Evolutionary conservation across 495 filamentous ascomycete species (phyloP), one percentile per base, ranked within the genome.

Genomic region (Tetracladium setigerum): DNA sequence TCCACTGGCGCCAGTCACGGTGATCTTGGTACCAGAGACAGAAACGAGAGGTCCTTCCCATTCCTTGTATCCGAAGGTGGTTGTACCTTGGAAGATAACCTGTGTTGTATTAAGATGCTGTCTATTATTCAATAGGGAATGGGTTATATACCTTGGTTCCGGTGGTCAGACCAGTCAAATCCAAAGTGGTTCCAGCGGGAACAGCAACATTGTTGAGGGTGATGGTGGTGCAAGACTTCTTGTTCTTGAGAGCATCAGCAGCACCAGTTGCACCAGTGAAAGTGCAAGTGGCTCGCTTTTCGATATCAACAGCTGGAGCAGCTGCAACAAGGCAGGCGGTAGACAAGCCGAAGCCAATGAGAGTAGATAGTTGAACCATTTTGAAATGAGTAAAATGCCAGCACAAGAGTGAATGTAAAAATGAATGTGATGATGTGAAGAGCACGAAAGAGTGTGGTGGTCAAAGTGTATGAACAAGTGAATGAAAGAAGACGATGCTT

Each of bases 11-110:
- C 71, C 72, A 31, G 63, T 61, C 15, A 78, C 59, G n/a, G 62
- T 63, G 57, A 77, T 68, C 19, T 65, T 55, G 8, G 58, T 69
- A 14, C 74, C 74, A 15, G 63, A 64, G 22, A 77, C 61, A n/a
- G 63, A 66, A 43, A 77, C 59, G 2, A 78, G 57, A 22, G 71
- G 73, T 7, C 73, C 72, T 2, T 43, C 36, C 71, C 72, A 77
- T 50, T 76, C 72, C 34, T 68, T 52, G 39, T 73, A 77, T 5
- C 57, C 70, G 47, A 68, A 77, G 10, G 64, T 67, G 2, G 71
- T 75, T n/a, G 60, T 64, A 13, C 74, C 74, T 36, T 68, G 52
- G 52, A 77, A 77, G 18, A 70, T 74, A 22, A 73, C 66, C 60
- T 67, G 33, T 16, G 13, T 30, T 22, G 2, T 47, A 11, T 32